A percentile compares a stretch with the other conserved stretches of the same genome.
Evolutionary conservation across 345 rosid species (phyloP).

Genomic region (Acer saccharum): DNA sequence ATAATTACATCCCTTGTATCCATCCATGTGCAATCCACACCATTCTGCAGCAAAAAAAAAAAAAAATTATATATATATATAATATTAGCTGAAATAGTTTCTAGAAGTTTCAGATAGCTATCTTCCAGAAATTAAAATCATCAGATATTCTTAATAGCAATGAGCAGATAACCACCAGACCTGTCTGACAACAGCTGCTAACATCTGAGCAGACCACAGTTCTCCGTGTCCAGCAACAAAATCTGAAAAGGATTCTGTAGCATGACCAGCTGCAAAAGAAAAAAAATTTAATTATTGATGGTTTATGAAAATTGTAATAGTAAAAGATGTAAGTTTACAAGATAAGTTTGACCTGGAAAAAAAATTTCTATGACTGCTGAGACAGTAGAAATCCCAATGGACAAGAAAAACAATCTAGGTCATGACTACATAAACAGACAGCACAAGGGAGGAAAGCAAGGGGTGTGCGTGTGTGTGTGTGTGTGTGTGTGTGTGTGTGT

Average conservation of each 20-base stretch:
- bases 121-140: neutral
- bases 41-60: slow-evolving; percentile 48
- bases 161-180: slow-evolving; percentile 32
- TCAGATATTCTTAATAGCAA: neutral
- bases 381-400: neutral
- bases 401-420: neutral
- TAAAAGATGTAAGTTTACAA: neutral
- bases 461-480: neutral
- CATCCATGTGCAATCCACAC: slow-evolving; percentile 89
- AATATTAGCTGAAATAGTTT: neutral
- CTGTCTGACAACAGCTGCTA: slow-evolving; percentile 81
- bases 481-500: no score
- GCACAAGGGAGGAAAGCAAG: neutral
- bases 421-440: neutral
- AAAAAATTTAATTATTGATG: neutral
- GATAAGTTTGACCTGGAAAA: neutral
- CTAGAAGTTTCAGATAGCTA: slow-evolving; percentile 7
- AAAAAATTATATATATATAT: no score
- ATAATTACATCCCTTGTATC: slow-evolving; percentile 96
- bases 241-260: slow-evolving; percentile 91
- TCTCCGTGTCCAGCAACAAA: slow-evolving; percentile 98
- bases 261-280: slow-evolving; percentile 82
- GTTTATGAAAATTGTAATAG: neutral
- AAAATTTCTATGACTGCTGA: slow-evolving; percentile 1
- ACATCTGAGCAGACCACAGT: slow-evolving; percentile 94